Conservation (phyloP, 257 asterid species). For the Euphrasia confusa region DNA sequence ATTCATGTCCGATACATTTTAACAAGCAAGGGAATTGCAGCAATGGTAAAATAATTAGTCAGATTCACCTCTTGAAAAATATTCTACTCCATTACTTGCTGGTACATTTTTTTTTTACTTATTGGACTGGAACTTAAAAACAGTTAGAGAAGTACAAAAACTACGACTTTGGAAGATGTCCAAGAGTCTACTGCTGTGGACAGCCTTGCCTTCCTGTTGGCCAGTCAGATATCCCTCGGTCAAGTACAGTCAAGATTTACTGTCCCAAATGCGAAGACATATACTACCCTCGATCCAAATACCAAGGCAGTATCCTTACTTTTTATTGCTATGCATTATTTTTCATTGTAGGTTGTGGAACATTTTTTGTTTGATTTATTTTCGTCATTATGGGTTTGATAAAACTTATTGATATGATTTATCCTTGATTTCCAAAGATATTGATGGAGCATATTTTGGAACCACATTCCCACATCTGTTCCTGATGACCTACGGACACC, state of each 20-base stretch:
- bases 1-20: conserved; percentile 88
- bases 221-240: conserved; percentile 87
- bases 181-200: conserved; percentile 91
- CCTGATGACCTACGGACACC: conserved; percentile 85
- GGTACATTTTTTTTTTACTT: conserved; percentile 19
- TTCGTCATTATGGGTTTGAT: conserved; percentile 3
- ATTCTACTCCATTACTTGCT: neutral
- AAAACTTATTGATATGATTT: conserved; percentile 26
- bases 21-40: conserved; percentile 96
- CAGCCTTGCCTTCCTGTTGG: conserved; percentile 99
- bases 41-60: conserved; percentile 58
- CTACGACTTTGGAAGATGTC: conserved; percentile 96
- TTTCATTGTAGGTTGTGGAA: neutral
- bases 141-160: conserved; percentile 95
- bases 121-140: conserved; percentile 16
- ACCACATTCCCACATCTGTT: conserved; percentile 89
- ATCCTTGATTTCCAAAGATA: conserved; percentile 38
- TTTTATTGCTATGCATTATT: neutral
- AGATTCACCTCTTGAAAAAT: neutral
- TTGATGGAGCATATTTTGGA: conserved; percentile 86
- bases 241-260: conserved; percentile 86
- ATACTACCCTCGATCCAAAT: conserved; percentile 92
- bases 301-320: conserved; percentile 98
- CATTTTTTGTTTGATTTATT: neutral
- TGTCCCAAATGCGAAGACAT: conserved; percentile 96